A percentile compares a stretch with the other conserved stretches of the same genome.
phyloP scores from a whole-genome alignment of 257 asterid genomes.

The Orobanche coerulescens region DNA sequence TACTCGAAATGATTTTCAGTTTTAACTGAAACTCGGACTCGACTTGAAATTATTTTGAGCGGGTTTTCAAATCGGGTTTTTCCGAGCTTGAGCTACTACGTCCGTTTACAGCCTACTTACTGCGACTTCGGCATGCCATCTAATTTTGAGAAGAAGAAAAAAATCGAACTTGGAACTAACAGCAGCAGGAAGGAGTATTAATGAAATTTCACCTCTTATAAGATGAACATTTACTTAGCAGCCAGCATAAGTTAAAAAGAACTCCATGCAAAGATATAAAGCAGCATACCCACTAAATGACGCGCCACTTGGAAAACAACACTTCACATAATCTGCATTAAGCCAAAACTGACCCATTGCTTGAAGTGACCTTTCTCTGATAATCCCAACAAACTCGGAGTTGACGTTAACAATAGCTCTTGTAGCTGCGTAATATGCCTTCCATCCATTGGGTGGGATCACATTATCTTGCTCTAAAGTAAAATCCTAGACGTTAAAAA shows the following conservation, averaged over 20 bases:
- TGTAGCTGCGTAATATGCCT: constrained; percentile 92
- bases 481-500: constrained; percentile 55
- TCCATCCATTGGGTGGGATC: constrained; percentile 87
- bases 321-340: constrained; percentile 88
- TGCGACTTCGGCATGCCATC: constrained; percentile 5
- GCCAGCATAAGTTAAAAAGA: neutral
- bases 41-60: too few species aligned
- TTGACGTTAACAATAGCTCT: constrained; percentile 70
- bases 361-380: constrained; percentile 61
- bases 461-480: constrained; percentile 74
- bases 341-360: constrained; percentile 90
- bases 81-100: too few species aligned
- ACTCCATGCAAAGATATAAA: constrained; percentile 15
- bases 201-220: neutral
- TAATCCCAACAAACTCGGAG: constrained; percentile 55
- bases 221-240: neutral
- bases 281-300: constrained; percentile 73
- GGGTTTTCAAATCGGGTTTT: too few species aligned
- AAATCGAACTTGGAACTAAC: neutral
- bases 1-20: too few species aligned
- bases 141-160: neutral
- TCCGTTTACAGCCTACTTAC: too few species aligned
- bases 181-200: neutral
- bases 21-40: too few species aligned
- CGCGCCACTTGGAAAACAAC: constrained; percentile 80